phyloP scores from a whole-genome alignment of 179 eudicot genomes.

The Carnegiea gigantea region DNA sequence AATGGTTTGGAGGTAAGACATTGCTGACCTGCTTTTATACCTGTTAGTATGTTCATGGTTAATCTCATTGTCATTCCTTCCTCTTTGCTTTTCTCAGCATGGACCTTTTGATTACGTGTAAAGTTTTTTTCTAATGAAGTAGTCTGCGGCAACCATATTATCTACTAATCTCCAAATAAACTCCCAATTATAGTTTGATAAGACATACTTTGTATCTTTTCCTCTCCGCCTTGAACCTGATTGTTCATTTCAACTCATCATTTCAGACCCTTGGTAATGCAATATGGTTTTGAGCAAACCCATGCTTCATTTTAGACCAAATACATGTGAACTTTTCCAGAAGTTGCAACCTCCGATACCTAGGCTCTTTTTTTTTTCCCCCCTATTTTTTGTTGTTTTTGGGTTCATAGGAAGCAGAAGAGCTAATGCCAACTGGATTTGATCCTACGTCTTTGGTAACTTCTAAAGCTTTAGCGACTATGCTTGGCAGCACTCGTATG shows the following conservation, averaged over 20 bases:
- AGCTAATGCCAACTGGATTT: not conserved
- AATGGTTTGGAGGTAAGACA: slow-evolving; percentile 72
- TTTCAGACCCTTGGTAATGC: not conserved
- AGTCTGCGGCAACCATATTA: not conserved
- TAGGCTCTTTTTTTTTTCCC: not conserved
- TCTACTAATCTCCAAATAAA: not conserved
- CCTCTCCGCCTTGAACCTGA: not conserved
- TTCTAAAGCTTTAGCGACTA: not conserved
- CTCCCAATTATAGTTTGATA: not conserved
- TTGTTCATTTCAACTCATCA: not conserved
- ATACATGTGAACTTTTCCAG: not conserved
- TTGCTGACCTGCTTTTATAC: not conserved
- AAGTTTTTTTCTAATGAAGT: not conserved
- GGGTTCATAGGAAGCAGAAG: not conserved
- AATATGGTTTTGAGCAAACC: not conserved
- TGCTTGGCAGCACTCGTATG: not conserved
- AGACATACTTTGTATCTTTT: not conserved
- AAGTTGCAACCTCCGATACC: not conserved
- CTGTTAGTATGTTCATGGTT: not conserved
- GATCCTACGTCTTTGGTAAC: not conserved
- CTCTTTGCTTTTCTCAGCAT: not conserved
- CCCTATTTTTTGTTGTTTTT: too few species aligned
- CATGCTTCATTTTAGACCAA: not conserved
- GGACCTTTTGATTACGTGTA: not conserved
- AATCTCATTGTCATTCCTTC: not conserved